These are phyloP conservation scores for Cryptomeria japonica DNA, from an alignment of 75 land plant species.

Conservation along the genomic window DNA sequence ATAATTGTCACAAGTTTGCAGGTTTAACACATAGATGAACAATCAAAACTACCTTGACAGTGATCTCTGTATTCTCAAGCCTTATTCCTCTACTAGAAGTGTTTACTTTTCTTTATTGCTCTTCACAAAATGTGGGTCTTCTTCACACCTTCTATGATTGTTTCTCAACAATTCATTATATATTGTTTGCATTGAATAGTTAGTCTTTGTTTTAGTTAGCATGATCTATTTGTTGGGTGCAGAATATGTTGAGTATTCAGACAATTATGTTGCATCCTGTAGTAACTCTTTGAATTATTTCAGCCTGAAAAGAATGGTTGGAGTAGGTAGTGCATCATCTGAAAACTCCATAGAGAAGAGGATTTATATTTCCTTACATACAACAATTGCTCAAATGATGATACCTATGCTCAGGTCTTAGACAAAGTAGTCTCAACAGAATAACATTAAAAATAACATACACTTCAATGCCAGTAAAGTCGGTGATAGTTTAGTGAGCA, in stretches of 20 bases:
- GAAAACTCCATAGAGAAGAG: conserved; percentile 1
- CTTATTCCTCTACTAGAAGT: no score
- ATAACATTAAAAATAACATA: not conserved
- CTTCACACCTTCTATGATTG: no score
- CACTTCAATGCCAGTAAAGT: not conserved
- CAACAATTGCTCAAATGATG: conserved; percentile 28
- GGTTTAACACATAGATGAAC: no score
- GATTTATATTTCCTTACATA: conserved; percentile 24
- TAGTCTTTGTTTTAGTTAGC: no score
- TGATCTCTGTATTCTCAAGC: no score
- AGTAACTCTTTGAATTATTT: conserved; percentile 22
- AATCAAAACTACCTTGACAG: no score
- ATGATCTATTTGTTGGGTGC: conserved; percentile 76
- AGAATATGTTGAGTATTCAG: conserved; percentile 74
- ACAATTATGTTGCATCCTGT: conserved; percentile 35
- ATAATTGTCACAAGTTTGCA: no score
- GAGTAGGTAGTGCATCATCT: not conserved
- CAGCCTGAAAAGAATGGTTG: not conserved
- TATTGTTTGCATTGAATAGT: no score
- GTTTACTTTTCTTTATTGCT: no score
- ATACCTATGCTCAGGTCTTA: conserved; percentile 27
- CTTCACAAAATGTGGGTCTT: no score
- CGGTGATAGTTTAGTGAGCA: conserved; percentile 22
- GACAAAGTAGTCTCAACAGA: conserved; percentile 12
- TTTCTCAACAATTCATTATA: no score